Evolutionary conservation across 2,329 filamentous ascomycete genomes (phyloP), one percentile per base, ranked within the genome.

Genomic region (Lachnellula cervina): DNA sequence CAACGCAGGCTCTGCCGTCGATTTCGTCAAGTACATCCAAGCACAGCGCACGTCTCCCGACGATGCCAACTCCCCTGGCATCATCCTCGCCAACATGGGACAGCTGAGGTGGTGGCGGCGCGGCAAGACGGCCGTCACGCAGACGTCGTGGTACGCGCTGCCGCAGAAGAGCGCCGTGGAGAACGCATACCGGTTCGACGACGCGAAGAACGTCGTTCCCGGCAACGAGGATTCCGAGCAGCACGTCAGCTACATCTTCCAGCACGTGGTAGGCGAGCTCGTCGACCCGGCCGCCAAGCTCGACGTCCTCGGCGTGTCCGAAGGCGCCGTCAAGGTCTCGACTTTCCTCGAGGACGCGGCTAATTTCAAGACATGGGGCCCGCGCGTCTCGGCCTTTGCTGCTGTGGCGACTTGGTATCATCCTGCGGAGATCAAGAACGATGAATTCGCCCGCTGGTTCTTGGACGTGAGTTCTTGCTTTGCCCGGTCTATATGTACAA

Each of bases 1-100:
- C 62, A 76, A 84, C 61, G 76, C 79, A 45, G 91, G 90, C n/a
- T 89, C 84, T 34, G 77, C 86, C 42, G 73, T 93, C 32, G 79
- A 83, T 11, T 75, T 93, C 55, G 79, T 87, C 23, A 70, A 75
- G 37, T 72, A 69, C 13, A 70, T 85, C 4, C 63, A 69, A 48
- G 45, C 56, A 7, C 59, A 61, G 14, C 17, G 32, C 1, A 58
- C 59, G 17, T 59, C 57, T 2, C 25, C 58, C 16, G 49, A 49
- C 8, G 59, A 61, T 37, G 51, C 69, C 4, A 60, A 69, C 0
- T 60, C 73, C 1, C 83, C 79, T 0, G 87, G 81, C 3, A 73
- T 97, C 54, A 73, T 97, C 28, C 74, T 96, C 25, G 82, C 90
- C 46, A 97, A 96, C 68, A 77, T 83, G 4, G 90, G 89, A 4